Evolutionary conservation across 2,329 filamentous ascomycete species (phyloP).

Genomic region (Talaromyces islandicus): DNA sequence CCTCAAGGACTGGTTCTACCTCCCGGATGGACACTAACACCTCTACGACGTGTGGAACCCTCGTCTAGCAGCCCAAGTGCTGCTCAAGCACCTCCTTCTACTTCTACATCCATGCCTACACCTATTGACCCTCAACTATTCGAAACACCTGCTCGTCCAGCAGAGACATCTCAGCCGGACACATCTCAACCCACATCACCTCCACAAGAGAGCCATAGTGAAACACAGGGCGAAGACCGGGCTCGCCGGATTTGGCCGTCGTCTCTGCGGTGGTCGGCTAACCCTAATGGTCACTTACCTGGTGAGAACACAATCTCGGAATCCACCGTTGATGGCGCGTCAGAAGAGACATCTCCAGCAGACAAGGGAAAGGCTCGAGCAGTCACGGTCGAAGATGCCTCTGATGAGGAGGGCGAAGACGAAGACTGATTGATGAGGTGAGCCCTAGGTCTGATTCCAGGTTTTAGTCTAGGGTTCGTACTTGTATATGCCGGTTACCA

Average conservation of each 20-base stretch:
- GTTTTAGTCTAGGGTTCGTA: neutral
- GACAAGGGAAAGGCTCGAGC: constrained; percentile 30
- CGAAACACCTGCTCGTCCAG: neutral
- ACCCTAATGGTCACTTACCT: constrained; percentile 8
- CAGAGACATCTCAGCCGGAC: neutral
- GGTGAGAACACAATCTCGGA: constrained; percentile 22
- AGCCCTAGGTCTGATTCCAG: neutral
- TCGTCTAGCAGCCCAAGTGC: neutral
- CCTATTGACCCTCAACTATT: constrained; percentile 3
- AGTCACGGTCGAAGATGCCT: constrained; percentile 30
- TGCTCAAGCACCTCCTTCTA: neutral
- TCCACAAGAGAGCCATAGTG: neutral
- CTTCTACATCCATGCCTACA: neutral
- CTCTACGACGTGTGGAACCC: constrained; percentile 31
- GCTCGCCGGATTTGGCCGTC: neutral
- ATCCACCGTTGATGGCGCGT: constrained; percentile 4
- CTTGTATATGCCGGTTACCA: neutral
- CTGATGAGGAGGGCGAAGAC: constrained; percentile 20
- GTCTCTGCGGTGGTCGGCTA: neutral
- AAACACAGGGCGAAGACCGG: neutral
- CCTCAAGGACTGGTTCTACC: constrained; percentile 48
- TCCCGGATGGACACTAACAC: constrained; percentile 47
- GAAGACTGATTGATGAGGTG: neutral
- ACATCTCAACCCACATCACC: neutral
- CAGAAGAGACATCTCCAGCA: constrained; percentile 11